Percentiles rank a stretch among this genome's conserved stretches.
These are phyloP conservation scores for Pseudogymnoascus sp. DNA, from an alignment of 2,329 filamentous ascomycete genomes.

Conservation along the genomic window DNA sequence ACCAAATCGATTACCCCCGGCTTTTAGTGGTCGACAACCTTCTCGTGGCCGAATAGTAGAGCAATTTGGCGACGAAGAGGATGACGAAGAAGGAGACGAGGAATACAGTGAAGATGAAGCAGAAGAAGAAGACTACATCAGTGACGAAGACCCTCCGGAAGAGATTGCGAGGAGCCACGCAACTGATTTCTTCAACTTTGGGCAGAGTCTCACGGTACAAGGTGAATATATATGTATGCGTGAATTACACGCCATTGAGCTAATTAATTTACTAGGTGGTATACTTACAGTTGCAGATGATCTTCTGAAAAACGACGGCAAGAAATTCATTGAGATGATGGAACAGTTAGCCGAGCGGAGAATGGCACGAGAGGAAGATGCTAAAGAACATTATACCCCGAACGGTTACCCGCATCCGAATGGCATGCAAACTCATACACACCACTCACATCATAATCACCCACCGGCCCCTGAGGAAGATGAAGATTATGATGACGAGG, in stretches of 20 bases:
- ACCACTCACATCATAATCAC: slow-evolving; percentile 35
- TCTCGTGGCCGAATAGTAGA: slow-evolving; percentile 67
- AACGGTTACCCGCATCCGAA: slow-evolving; percentile 46
- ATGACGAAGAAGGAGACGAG: slow-evolving; percentile 40
- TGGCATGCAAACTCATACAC: slow-evolving; percentile 44
- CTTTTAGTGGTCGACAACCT: slow-evolving; percentile 59
- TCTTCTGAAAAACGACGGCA: slow-evolving; percentile 95
- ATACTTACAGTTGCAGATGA: slow-evolving; percentile 98
- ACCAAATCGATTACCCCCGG: slow-evolving; percentile 48
- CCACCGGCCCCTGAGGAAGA: slow-evolving; percentile 66
- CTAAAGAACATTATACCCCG: slow-evolving; percentile 53
- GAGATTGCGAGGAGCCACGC: slow-evolving; percentile 59
- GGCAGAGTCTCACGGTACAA: slow-evolving; percentile 93
- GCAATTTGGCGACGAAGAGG: slow-evolving; percentile 41
- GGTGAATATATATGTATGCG: slow-evolving; percentile 28
- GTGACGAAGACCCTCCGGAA: slow-evolving; percentile 48
- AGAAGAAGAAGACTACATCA: slow-evolving; percentile 58
- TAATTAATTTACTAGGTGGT: slow-evolving; percentile 57
- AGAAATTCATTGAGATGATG: slow-evolving; percentile 99
- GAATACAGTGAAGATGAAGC: slow-evolving; percentile 40
- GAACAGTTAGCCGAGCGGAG: slow-evolving; percentile 94
- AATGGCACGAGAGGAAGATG: slow-evolving; percentile 94
- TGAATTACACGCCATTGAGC: slow-evolving; percentile 8
- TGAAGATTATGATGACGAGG: slow-evolving; percentile 62
- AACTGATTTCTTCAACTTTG: slow-evolving; percentile 92